Base-by-base conservation (phyloP, 192 early-diverging fungal species). In the Backusella sp. region DNA sequence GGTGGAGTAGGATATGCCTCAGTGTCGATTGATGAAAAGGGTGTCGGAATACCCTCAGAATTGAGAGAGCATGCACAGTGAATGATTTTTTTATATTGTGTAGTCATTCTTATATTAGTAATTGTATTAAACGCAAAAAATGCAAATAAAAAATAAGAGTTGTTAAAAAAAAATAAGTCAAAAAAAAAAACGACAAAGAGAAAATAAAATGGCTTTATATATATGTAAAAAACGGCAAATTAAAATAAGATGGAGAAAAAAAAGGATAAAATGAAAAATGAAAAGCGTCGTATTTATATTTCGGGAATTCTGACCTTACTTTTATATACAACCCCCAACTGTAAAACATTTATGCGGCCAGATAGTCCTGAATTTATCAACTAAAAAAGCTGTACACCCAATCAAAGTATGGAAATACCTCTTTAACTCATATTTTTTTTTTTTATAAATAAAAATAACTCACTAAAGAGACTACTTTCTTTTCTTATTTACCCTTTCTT, bases 1-100 rank as follows among this genome's bases (percentile, higher is more conserved):
- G 56, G 56, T 0, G 56, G 56, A 62, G 56, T 28, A 28, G 56
- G 56, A 28, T 62, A 62, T 14, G 26, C 56, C 26, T 62, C 56
- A 28, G 56, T 28, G 23, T 12, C 23, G 26, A 62, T 62, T 28
- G 56, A 28, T 26, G 56, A 62, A 62, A 62, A 62, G 26, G 56
- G 56, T 62, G 56, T 62, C 1, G 56, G 56, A 62, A 62, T 62
- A 28, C 56, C 56, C 56, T 62, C 56, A 14, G 56, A 62, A 14
- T 62, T 26, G 12, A 62, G 23, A 62, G 56, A 62, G 56, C 56
- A 62, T 4, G 28, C 56, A 28, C 56, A 62, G 23, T 62, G 56
- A 62, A 62, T 62, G 26, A 62, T 62, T 62, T 62, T 62, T 62
- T 62, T 62, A 62, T 62, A 14, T 62, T 62, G 56, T 62, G 56